A percentile compares a stretch with the other conserved stretches of the same genome.
These are phyloP conservation scores for Pleomassaria siparia DNA, from an alignment of 2,329 filamentous ascomycete genomes.

Conservation along the genomic window DNA sequence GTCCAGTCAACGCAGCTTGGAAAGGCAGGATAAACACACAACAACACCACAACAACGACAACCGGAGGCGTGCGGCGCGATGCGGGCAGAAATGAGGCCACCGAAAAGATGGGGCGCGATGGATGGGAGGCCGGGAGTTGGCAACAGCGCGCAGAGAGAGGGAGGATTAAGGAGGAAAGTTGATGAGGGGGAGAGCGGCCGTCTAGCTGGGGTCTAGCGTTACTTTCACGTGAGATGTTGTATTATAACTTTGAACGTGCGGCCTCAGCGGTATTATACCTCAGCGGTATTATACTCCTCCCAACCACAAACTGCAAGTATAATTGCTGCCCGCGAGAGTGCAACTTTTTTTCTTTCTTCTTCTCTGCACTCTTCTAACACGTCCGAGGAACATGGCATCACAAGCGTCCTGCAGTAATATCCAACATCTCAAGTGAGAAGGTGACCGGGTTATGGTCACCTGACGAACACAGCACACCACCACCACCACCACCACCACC, in stretches of 20 bases:
- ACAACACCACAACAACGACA: slow-evolving; percentile 14
- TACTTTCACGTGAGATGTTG: not conserved
- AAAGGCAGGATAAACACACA: slow-evolving; percentile 6
- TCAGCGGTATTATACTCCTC: not conserved
- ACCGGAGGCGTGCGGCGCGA: slow-evolving; percentile 5
- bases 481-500: not conserved
- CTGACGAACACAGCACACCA: slow-evolving; percentile 1
- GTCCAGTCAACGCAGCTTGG: not conserved
- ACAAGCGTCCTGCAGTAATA: too few relatives aligned
- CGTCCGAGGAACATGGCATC: too few relatives aligned
- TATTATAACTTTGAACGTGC: too few relatives aligned
- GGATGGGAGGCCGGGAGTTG: slow-evolving; percentile 9
- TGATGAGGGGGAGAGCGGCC: slow-evolving; percentile 4
- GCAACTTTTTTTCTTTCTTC: not conserved
- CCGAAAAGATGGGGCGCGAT: slow-evolving; percentile 17
- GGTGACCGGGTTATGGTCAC: not conserved
- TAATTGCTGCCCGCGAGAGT: not conserved
- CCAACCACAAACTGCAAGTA: not conserved
- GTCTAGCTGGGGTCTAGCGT: not conserved
- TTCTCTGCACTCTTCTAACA: not conserved
- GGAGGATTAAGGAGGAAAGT: slow-evolving; percentile 8
- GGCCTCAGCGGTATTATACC: too few relatives aligned
- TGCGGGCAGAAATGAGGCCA: slow-evolving; percentile 14
- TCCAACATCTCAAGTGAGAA: not conserved
- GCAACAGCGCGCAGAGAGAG: not conserved